Base-by-base conservation (phyloP, 305 asterid species). In the Fraxinus albicans region DNA sequence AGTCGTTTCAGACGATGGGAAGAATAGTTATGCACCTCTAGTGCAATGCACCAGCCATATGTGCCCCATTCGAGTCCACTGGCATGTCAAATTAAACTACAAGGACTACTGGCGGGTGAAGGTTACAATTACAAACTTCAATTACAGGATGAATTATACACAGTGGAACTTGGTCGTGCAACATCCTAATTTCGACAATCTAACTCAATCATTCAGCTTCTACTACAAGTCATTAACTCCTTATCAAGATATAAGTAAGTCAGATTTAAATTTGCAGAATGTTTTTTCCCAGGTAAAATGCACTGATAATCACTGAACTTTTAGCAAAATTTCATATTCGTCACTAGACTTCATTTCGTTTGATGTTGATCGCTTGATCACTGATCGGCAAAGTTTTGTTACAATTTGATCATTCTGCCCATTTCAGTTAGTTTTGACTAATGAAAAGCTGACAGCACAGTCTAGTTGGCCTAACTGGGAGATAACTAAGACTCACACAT, bases 21-120 rank as follows among this genome's bases (percentile, higher is more conserved):
- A 91, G 89, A 81, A 73, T 8, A 89, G 80, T 84, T 83, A 82
- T 67, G 85, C 97, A 0, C 97, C 98, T 76, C 84, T 94, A 4
- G 93, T 94, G 81, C 97, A 94, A 78, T 94, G 98, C 90, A 94
- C 98, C 1, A 91, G 88, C 73, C 98, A 92, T 77, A 94, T 94
- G 96, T 94, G 98, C 89, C 96, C 97, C 33, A 89, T 93, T 82
- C 91, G 96, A 12, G 90, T 94, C 86, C 95, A 91, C 81, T 93
- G 98, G 98, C 98, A 94, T 31, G 97, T 94, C 74, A 94, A 91
- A 69, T 86, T 87, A 55, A 94, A 94, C 87, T 93, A 94, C 92
- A 93, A 90, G 90, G 97, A 93, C 0, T 91, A 94, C 85, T 94
- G 97, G 98, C 85, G 98, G 65, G 98, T 93, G 67, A 94, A 93